Evolutionary conservation across 2,329 filamentous ascomycete species (phyloP).

Genomic region (Lecanicillium sp.): DNA sequence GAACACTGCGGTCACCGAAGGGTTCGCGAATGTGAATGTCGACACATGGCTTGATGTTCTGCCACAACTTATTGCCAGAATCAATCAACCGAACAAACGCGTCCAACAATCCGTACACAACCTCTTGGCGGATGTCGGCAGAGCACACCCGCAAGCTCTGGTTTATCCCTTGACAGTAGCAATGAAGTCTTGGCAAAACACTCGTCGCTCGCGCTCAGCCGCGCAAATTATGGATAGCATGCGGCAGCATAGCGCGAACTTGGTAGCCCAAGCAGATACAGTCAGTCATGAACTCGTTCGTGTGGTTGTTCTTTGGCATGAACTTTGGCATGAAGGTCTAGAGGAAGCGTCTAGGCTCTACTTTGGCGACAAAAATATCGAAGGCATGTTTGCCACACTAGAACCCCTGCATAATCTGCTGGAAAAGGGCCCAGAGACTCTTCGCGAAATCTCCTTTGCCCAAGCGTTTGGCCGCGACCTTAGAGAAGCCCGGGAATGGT

Average conservation of each 20-base stretch:
- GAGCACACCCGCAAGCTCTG: slow-evolving; percentile 88
- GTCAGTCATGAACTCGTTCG: slow-evolving; percentile 96
- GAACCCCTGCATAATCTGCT: slow-evolving; percentile 87
- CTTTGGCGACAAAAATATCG: slow-evolving; percentile 95
- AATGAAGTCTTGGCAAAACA: slow-evolving; percentile 85
- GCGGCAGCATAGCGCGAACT: slow-evolving; percentile 83
- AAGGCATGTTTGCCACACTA: slow-evolving; percentile 91
- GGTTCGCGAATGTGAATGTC: slow-evolving; percentile 84
- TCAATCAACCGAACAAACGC: slow-evolving; percentile 87
- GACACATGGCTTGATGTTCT: slow-evolving; percentile 99
- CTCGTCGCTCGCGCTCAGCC: slow-evolving; percentile 77
- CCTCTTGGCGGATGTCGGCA: slow-evolving; percentile 83
- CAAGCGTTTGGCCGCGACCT: slow-evolving; percentile 96
- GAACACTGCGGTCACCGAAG: slow-evolving; percentile 79
- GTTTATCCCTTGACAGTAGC: slow-evolving; percentile 97
- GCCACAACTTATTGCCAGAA: slow-evolving; percentile 90
- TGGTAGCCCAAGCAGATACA: slow-evolving; percentile 91
- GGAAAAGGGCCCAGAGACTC: slow-evolving; percentile 82
- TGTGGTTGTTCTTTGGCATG: slow-evolving; percentile 95
- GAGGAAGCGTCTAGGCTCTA: slow-evolving; percentile 95
- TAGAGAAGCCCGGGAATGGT: slow-evolving; percentile 92
- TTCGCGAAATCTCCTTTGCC: slow-evolving; percentile 93
- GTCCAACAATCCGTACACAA: slow-evolving; percentile 90
- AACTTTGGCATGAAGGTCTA: slow-evolving; percentile 96
- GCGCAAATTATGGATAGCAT: slow-evolving; percentile 96